Evolutionary conservation across 177 flowering plant species (phyloP).

Genomic region (Tripterygium wilfordii): DNA sequence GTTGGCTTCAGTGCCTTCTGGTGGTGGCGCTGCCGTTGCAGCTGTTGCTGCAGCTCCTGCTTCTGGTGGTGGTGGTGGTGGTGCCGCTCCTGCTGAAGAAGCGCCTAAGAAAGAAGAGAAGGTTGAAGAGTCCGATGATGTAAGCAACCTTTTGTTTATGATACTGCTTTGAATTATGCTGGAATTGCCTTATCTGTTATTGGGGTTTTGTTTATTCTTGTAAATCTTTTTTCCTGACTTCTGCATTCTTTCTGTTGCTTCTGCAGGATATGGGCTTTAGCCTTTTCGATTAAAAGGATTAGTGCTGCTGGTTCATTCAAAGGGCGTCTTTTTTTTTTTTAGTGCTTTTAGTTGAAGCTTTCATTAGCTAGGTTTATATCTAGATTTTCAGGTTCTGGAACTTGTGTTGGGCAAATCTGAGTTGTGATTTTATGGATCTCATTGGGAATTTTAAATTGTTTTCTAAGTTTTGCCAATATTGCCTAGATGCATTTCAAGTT

Average conservation of each 20-base stretch:
- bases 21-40: slow-evolving; percentile 48
- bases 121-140: slow-evolving; percentile 41
- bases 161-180: too few relatives aligned
- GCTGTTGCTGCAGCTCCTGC: slow-evolving; percentile 20
- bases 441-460: too few relatives aligned
- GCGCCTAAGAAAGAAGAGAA: slow-evolving; percentile 39
- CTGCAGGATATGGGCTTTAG: slow-evolving; percentile 49
- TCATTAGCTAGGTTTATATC: background rate
- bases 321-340: background rate
- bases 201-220: background rate
- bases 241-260: background rate
- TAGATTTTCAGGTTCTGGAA: too few relatives aligned
- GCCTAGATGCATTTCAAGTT: too few relatives aligned
- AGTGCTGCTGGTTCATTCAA: background rate
- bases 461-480: too few relatives aligned
- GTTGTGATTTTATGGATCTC: too few relatives aligned
- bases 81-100: slow-evolving; percentile 31
- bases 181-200: too few relatives aligned
- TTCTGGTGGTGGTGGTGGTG: slow-evolving; percentile 19
- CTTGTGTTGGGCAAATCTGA: too few relatives aligned
- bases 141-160: slow-evolving; percentile 13
- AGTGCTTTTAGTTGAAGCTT: background rate
- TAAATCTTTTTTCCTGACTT: background rate
- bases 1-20: slow-evolving; percentile 44
- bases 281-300: slow-evolving; percentile 34